phyloP scores from a whole-genome alignment of 257 asterid species.

The Jaltomata sinuosa region DNA sequence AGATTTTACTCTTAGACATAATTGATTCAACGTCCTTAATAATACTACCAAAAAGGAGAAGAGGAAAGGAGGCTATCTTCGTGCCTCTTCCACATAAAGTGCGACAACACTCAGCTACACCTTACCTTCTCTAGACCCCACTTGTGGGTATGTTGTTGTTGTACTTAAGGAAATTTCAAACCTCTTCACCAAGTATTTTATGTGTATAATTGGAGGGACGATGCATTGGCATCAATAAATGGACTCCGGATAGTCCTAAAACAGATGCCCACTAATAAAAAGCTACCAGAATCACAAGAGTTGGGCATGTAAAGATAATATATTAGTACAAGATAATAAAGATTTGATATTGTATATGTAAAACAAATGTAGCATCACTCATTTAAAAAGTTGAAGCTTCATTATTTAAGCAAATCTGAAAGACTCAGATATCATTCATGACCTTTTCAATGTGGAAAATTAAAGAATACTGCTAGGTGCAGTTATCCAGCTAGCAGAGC shows the following conservation, averaged over 20 bases:
- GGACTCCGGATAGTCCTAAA: conserved; percentile 4
- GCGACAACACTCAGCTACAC: too few species aligned
- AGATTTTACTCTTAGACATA: not conserved
- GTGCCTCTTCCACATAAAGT: too few species aligned
- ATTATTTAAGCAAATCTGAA: conserved; percentile 15
- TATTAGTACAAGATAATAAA: not conserved
- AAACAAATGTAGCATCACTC: not conserved
- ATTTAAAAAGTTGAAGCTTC: not conserved
- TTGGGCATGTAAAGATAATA: not conserved
- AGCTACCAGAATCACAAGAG: not conserved
- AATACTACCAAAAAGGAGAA: too few species aligned
- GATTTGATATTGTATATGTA: not conserved
- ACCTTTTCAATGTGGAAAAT: conserved; percentile 42
- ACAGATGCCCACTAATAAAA: conserved; percentile 18
- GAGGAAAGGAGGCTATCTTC: too few species aligned
- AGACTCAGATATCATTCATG: conserved; percentile 27
- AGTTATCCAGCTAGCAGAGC: not conserved
- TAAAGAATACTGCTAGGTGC: conserved; percentile 1
- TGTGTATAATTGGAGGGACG: not conserved
- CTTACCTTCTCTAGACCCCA: too few species aligned
- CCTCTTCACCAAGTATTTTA: not conserved
- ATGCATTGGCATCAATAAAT: conserved; percentile 3
- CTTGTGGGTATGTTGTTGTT: too few species aligned
- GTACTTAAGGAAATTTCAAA: not conserved
- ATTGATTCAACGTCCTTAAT: not conserved